Percentiles rank a stretch among this genome's conserved stretches.
Conservation (phyloP, 1,284 basidiomycete species). For the Irpex rosettiformis region DNA sequence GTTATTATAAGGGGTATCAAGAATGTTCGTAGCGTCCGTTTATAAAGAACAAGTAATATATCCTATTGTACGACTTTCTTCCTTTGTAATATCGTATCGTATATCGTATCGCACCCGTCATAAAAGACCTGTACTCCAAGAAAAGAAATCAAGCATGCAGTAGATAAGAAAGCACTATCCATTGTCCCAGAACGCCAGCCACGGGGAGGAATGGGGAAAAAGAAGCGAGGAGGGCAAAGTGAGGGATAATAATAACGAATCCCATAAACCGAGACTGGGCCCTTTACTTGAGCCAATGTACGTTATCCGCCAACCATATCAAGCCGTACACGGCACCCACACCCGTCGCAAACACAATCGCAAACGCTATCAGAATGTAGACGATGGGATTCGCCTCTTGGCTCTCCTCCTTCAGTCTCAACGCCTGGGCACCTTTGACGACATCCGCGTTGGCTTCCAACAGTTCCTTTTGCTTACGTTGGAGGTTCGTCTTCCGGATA, state of each 20-base stretch:
- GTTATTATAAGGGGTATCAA: background rate
- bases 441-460: constrained; percentile 20
- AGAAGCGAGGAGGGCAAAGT: background rate
- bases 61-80: background rate
- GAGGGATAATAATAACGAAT: background rate
- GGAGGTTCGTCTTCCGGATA: constrained; percentile 32
- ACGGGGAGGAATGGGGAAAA: background rate
- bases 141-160: background rate
- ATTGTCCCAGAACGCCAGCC: no score
- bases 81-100: background rate
- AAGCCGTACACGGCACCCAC: constrained; percentile 10
- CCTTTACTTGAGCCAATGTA: background rate
- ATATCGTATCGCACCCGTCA: background rate
- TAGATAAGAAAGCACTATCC: background rate
- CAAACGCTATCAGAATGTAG: constrained; percentile 8
- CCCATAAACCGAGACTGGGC: no score
- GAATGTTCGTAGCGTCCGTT: no score
- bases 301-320: constrained; percentile 8
- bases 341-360: constrained; percentile 5
- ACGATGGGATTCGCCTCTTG: background rate
- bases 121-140: background rate
- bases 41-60: background rate
- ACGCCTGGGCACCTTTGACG: constrained; percentile 16
- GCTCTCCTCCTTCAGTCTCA: constrained; percentile 12
- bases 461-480: constrained; percentile 37